Evolutionary conservation across 2,329 filamentous ascomycete species (phyloP).

Genomic region (Colletotrichum sp.): DNA sequence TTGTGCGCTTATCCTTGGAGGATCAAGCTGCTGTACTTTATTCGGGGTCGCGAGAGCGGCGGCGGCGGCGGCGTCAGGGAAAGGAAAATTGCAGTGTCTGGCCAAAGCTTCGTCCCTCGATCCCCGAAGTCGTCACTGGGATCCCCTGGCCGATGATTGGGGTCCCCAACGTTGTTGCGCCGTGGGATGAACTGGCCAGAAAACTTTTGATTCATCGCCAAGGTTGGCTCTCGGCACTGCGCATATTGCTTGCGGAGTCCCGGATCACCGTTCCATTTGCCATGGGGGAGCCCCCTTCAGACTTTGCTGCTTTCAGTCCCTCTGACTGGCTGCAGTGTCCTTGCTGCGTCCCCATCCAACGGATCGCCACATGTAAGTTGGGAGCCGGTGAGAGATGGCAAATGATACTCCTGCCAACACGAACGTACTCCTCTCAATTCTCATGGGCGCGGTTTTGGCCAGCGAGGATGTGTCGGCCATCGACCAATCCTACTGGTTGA

Average conservation of each 20-base stretch:
- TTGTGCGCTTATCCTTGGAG: neutral
- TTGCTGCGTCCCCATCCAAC: neutral
- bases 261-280: conserved; percentile 8
- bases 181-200: conserved; percentile 7
- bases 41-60: neutral
- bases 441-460: neutral
- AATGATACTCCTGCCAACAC: conserved; percentile 11
- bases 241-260: conserved; percentile 19
- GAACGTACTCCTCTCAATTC: neutral
- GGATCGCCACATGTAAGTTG: conserved; percentile 4
- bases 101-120: conserved; percentile 8
- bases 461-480: conserved; percentile 2
- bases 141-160: conserved; percentile 8
- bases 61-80: neutral
- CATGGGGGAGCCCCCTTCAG: neutral
- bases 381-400: neutral
- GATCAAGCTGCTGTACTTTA: neutral
- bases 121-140: neutral
- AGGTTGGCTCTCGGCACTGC: conserved; percentile 19
- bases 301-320: conserved; percentile 11
- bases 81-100: conserved; percentile 11
- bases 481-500: neutral
- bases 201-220: conserved; percentile 11
- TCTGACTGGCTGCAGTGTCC: conserved; percentile 1
- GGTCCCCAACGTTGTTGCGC: neutral